Conservation (phyloP, 306 rosid species). For the Prunus campanulata region DNA sequence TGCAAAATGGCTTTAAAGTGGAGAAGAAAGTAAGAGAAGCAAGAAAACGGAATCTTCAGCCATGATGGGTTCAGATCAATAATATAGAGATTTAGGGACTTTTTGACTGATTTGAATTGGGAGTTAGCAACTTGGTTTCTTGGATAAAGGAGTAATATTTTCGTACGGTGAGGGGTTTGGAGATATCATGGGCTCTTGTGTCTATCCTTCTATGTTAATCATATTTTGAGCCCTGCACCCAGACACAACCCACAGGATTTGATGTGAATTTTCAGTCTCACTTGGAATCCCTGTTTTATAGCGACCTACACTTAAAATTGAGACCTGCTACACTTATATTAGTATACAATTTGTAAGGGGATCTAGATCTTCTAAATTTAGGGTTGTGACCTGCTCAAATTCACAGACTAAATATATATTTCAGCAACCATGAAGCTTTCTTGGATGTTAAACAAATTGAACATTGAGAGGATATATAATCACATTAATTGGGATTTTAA, state of each 20-base stretch:
- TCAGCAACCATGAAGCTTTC: neutral
- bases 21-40: neutral
- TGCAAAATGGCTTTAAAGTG: neutral
- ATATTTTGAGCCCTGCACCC: neutral
- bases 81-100: neutral
- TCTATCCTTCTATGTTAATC: neutral
- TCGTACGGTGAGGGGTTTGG: neutral
- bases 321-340: neutral
- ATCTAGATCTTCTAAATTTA: neutral
- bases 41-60: neutral
- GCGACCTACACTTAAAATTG: neutral
- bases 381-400: neutral
- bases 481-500: neutral
- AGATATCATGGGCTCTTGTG: neutral
- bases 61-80: neutral
- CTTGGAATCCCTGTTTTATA: neutral
- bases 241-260: neutral
- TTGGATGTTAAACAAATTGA: neutral
- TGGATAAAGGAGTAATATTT: neutral
- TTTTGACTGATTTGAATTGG: neutral
- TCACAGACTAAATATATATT: neutral
- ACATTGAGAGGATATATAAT: neutral
- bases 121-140: neutral
- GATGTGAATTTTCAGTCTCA: neutral
- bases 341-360: neutral